Conservation (phyloP, 768 basidiomycete species). For the Thelephora ganbajun region DNA sequence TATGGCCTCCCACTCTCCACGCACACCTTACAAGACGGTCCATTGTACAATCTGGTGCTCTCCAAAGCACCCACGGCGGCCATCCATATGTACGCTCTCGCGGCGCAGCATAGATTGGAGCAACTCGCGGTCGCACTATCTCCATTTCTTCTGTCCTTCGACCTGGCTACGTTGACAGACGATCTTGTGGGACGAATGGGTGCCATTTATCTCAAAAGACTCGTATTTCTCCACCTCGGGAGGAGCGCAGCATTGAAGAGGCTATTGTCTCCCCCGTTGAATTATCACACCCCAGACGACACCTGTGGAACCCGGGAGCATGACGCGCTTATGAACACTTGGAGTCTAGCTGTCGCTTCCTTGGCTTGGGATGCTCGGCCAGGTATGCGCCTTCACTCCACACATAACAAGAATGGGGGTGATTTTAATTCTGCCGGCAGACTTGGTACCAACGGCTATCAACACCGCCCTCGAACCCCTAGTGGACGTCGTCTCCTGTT, state of each 20-base stretch:
- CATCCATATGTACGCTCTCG: constrained; percentile 27
- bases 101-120: constrained; percentile 19
- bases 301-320: constrained; percentile 11
- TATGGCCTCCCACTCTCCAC: constrained; percentile 14
- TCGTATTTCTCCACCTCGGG: constrained; percentile 23
- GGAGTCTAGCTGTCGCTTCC: constrained; percentile 15
- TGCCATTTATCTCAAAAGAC: constrained; percentile 24
- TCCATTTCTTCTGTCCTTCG: constrained; percentile 21
- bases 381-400: constrained; percentile 4
- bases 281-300: constrained; percentile 10
- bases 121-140: constrained; percentile 24
- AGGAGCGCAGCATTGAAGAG: constrained; percentile 21
- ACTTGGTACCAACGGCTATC: background rate
- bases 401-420: too few species aligned
- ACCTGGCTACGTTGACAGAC: constrained; percentile 22
- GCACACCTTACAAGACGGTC: constrained; percentile 15
- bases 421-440: background rate
- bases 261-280: constrained; percentile 13
- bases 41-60: constrained; percentile 20
- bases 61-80: constrained; percentile 20
- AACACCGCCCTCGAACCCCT: background rate
- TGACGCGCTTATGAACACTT: constrained; percentile 15
- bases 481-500: background rate
- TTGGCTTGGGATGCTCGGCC: constrained; percentile 15
- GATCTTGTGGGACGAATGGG: constrained; percentile 24